Base-by-base conservation (phyloP, 2,329 filamentous ascomycete genomes). In the Pestalotiopsis sp. region DNA sequence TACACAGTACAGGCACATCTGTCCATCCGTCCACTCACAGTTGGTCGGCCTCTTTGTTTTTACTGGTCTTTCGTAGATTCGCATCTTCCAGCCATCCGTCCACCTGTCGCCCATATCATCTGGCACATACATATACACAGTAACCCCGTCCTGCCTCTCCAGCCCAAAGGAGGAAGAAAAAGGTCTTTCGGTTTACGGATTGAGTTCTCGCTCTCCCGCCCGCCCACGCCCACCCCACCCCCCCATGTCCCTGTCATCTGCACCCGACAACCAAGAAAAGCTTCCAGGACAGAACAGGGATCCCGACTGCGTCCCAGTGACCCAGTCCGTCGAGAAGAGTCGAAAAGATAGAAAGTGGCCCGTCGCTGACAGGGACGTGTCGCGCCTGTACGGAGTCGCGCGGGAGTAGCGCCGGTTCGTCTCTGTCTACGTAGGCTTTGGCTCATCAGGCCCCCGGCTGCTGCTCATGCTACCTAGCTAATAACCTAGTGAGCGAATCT, bases 381-480 rank as follows among this genome's bases (percentile, higher is more conserved):
- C 61, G 61, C 41, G 61, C 41, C 61, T 64, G 61, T 49, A 64
- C 31, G 59, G 59, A 59, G 20, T 59, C 57, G 57, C 57, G 57
- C 57, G 57, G 57, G 57, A 62, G 59, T 62, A 62, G n/a, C 39
- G 20, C 61, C 38, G 38, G 61, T 64, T 64, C 61, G 61, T 64
- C 61, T 64, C 39, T 4, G 14, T 36, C 45, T 52, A 52, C 45
- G 17, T 52, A 52, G 45, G 17, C 45, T 52, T 20, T n/a, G 45
- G 45, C 17, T 52, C 45, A 52, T 9, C 45, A 17, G 17, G 45
- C 45, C 45, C 45, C 45, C 6, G 27, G 27, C 27, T 31, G 45
- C 45, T 52, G 45, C 45, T 52, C 14, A 52, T 52, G 45, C 45
- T 52, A 36, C 31, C 31, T 36, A 36, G 31, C 31, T 36, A 36